Evolutionary conservation across 495 filamentous ascomycete species (phyloP).

Genomic region (Massariosphaeria phaeospora): DNA sequence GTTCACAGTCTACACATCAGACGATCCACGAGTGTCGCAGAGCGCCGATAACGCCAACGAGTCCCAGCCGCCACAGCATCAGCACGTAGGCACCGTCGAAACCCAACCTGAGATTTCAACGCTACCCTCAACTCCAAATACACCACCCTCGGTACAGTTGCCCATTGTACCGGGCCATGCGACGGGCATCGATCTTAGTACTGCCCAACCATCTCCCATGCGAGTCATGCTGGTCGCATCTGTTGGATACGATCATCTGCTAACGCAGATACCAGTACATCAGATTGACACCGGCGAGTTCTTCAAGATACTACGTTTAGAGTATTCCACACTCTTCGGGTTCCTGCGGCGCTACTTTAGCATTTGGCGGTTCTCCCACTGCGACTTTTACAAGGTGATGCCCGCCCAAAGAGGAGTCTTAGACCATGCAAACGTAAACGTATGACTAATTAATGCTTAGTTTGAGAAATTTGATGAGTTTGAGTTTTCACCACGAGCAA

Average conservation of each 20-base stretch:
- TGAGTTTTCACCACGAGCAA: neutral
- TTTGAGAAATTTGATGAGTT: constrained; percentile 5
- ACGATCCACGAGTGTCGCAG: no score
- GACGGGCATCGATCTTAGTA: neutral
- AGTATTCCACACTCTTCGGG: constrained; percentile 1
- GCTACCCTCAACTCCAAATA: neutral
- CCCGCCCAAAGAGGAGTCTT: neutral
- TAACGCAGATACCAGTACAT: constrained; percentile 1
- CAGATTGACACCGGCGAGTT: neutral
- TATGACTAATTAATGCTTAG: no score
- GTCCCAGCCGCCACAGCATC: neutral
- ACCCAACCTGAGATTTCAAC: neutral
- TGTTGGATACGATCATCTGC: neutral
- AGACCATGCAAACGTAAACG: no score
- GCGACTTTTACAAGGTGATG: constrained; percentile 7
- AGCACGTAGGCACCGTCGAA: neutral
- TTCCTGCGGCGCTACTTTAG: neutral
- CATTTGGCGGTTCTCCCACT: constrained; percentile 7
- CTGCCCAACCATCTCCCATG: neutral
- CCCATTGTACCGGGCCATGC: neutral
- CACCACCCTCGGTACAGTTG: neutral
- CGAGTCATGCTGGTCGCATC: neutral
- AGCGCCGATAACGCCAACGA: neutral
- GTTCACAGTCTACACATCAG: neutral
- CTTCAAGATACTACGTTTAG: neutral